These are phyloP conservation scores for Vaccinium darrowii DNA, from an alignment of 148 eudicot species.

Conservation along the genomic window DNA sequence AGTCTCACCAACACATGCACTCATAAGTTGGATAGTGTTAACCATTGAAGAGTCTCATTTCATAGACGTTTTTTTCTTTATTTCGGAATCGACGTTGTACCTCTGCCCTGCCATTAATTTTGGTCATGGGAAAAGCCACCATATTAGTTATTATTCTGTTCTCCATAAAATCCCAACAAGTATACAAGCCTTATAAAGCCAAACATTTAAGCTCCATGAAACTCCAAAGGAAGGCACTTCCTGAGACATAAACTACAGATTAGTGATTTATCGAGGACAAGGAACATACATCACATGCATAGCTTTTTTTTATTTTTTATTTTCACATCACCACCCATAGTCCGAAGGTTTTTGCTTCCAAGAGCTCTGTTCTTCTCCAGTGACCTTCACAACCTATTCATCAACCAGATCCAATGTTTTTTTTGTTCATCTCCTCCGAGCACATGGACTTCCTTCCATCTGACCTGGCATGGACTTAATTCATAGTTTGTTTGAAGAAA, in stretches of 20 bases:
- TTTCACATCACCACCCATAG: neutral
- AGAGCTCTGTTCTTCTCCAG: neutral
- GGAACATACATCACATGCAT: neutral
- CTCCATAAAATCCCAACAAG: neutral
- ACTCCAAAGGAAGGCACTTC: neutral
- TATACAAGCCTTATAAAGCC: neutral
- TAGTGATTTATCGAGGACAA: neutral
- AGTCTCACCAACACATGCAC: neutral
- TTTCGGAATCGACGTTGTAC: neutral
- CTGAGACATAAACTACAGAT: neutral
- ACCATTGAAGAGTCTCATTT: neutral
- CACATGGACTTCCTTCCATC: neutral
- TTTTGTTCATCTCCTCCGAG: neutral
- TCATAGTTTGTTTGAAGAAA: neutral
- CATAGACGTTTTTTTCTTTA: neutral
- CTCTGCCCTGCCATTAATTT: neutral
- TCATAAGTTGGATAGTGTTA: neutral
- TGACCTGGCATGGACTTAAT: constrained; percentile 1
- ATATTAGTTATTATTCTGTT: neutral
- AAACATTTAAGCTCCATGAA: neutral
- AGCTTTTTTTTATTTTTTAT: neutral
- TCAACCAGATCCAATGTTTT: neutral
- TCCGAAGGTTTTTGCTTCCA: neutral
- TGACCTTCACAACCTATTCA: neutral
- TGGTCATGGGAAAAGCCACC: neutral